Evolutionary conservation across 192 early-diverging fungal species (phyloP).

Genomic region (Pilobolus umbonatus): DNA sequence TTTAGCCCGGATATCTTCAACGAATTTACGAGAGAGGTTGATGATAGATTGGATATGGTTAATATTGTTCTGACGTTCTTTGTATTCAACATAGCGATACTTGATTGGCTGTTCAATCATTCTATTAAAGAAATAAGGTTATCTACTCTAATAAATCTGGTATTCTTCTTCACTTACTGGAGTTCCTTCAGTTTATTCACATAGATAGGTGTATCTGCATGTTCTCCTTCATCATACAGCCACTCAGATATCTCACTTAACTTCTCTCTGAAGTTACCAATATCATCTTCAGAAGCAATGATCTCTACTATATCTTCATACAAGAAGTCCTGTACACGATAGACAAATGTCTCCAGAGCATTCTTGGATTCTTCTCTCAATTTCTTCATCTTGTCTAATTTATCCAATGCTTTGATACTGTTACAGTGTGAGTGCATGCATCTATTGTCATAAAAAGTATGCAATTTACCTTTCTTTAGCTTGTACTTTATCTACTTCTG

Average conservation of each 20-base stretch:
- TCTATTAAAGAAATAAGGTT: slow-evolving; percentile 21
- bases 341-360: slow-evolving; percentile 86
- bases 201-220: slow-evolving; percentile 62
- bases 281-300: slow-evolving; percentile 70
- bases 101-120: slow-evolving; percentile 43
- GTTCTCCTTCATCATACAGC: slow-evolving; percentile 78
- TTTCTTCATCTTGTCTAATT: slow-evolving; percentile 60
- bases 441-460: neutral
- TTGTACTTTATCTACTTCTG: slow-evolving; percentile 19
- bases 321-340: slow-evolving; percentile 77
- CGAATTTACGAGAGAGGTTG: slow-evolving; percentile 32
- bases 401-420: slow-evolving; percentile 59
- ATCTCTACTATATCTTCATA: slow-evolving; percentile 67
- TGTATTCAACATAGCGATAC: slow-evolving; percentile 42
- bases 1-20: slow-evolving; percentile 40
- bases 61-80: slow-evolving; percentile 43
- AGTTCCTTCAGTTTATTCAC: slow-evolving; percentile 43
- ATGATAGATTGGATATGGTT: slow-evolving; percentile 29
- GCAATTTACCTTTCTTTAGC: slow-evolving; percentile 32
- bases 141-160: neutral
- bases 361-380: slow-evolving; percentile 82
- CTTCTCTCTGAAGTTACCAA: slow-evolving; percentile 50
- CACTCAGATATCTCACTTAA: slow-evolving; percentile 70
- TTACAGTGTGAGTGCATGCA: neutral
- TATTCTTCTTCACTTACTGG: slow-evolving; percentile 24